Evolutionary conservation across 2,329 filamentous ascomycete genomes (phyloP).

Genomic region (Epichloe sp.): DNA sequence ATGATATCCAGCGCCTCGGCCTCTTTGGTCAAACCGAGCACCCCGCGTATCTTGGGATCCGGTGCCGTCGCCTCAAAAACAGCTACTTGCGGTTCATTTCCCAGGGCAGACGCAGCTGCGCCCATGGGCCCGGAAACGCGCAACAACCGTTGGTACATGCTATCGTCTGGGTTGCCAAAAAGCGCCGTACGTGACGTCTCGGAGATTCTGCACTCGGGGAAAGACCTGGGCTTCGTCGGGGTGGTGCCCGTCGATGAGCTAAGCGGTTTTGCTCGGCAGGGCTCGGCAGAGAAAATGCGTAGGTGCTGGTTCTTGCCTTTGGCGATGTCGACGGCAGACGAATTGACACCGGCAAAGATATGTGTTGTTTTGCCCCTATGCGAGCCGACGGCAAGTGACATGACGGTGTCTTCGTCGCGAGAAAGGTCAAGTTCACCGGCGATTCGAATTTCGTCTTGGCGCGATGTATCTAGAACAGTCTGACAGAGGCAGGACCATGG

Average conservation of each 20-base stretch:
- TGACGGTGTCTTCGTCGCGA: constrained; percentile 78
- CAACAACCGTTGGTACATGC: constrained; percentile 46
- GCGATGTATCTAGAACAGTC: constrained; percentile 60
- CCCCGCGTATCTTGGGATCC: constrained; percentile 31
- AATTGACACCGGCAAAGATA: constrained; percentile 70
- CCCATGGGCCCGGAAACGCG: constrained; percentile 54
- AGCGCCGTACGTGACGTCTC: constrained; percentile 40
- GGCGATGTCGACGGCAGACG: constrained; percentile 55
- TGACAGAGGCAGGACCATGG: constrained; percentile 17
- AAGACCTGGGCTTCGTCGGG: neutral
- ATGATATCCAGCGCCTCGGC: constrained; percentile 57
- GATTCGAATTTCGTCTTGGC: constrained; percentile 48
- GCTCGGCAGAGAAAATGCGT: constrained; percentile 54
- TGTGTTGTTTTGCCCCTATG: constrained; percentile 41
- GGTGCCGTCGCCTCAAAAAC: constrained; percentile 53
- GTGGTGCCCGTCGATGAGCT: constrained; percentile 16
- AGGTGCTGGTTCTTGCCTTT: constrained; percentile 76
- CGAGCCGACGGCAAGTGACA: constrained; percentile 60
- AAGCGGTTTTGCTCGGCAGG: constrained; percentile 18
- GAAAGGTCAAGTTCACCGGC: constrained; percentile 65
- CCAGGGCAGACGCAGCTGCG: constrained; percentile 65
- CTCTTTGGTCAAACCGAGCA: constrained; percentile 39
- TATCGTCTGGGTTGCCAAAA: constrained; percentile 39
- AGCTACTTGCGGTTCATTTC: constrained; percentile 63
- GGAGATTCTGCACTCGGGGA: constrained; percentile 26